Evolutionary conservation across 1,284 basidiomycete genomes (phyloP).

Genomic region (Puccinia brachypodii): DNA sequence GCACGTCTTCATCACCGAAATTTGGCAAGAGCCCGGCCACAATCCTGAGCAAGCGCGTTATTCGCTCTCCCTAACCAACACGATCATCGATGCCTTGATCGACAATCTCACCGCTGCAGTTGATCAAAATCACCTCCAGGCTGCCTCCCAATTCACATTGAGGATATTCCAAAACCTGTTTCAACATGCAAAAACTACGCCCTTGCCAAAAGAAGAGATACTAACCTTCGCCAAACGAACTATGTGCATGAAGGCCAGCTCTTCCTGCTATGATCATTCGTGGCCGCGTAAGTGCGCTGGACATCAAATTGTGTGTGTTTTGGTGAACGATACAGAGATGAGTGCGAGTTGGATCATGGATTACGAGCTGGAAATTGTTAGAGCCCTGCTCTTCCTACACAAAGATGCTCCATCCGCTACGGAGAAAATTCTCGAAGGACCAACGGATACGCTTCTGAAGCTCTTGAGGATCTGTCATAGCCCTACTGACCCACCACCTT

Average conservation of each 20-base stretch:
- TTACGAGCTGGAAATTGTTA: conserved; percentile 84
- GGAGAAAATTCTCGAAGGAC: conserved; percentile 75
- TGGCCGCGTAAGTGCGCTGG: conserved; percentile 86
- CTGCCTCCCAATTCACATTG: conserved; percentile 66
- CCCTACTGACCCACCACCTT: conserved; percentile 55
- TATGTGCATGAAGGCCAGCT: conserved; percentile 62
- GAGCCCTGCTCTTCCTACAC: conserved; percentile 86
- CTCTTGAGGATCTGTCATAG: conserved; percentile 73
- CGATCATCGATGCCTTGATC: conserved; percentile 75
- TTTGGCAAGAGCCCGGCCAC: conserved; percentile 60
- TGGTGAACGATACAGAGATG: conserved; percentile 71
- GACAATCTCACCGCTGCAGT: conserved; percentile 65
- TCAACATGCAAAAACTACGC: conserved; percentile 59
- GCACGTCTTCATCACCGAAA: conserved; percentile 65
- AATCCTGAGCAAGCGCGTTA: conserved; percentile 64
- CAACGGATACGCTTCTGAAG: conserved; percentile 73
- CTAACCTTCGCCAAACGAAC: conserved; percentile 59
- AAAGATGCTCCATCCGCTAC: conserved; percentile 94
- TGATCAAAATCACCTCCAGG: conserved; percentile 55
- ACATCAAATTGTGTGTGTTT: conserved; percentile 75
- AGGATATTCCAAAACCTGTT: conserved; percentile 71
- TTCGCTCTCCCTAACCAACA: conserved; percentile 66
- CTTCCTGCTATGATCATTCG: conserved; percentile 81
- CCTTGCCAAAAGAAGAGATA: conserved; percentile 53
- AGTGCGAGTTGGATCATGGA: conserved; percentile 80